Evolutionary conservation across 1,139 yeast species (phyloP).

Genomic region (Kodamaea arcana): DNA sequence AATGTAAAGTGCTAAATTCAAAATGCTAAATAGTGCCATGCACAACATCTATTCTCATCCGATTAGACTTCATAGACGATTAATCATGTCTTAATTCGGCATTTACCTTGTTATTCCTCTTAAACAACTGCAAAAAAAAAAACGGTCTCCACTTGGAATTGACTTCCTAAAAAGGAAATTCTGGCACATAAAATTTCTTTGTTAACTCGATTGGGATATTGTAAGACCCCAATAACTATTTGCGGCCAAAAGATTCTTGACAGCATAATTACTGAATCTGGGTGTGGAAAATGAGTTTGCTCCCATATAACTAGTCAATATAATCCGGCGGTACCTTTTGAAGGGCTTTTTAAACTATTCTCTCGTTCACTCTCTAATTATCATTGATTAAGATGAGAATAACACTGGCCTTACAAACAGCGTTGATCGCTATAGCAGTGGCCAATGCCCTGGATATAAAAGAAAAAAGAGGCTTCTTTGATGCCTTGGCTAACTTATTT

Average conservation of each 20-base stretch:
- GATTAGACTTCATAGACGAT: no score
- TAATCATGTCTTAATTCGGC: no score
- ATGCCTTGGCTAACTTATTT: slow-evolving; percentile 10
- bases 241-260: not conserved
- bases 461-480: slow-evolving; percentile 16
- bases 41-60: no score
- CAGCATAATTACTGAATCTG: not conserved
- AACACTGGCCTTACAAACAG: slow-evolving; percentile 18
- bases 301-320: not conserved
- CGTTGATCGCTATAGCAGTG: slow-evolving; percentile 18
- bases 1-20: no score
- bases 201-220: not conserved
- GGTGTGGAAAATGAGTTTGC: not conserved
- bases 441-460: slow-evolving; percentile 14
- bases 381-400: slow-evolving; percentile 14
- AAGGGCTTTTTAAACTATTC: slow-evolving; percentile 4
- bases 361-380: slow-evolving; percentile 9
- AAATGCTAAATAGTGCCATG: no score
- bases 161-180: not conserved
- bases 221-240: not conserved
- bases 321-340: not conserved
- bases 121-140: no score
- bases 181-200: not conserved
- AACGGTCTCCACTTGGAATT: no score
- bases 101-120: no score